A percentile compares a stretch with the other conserved stretches of the same genome.
Conservation (phyloP, 805 yeast genomes). For the Candida krabiensis region DNA sequence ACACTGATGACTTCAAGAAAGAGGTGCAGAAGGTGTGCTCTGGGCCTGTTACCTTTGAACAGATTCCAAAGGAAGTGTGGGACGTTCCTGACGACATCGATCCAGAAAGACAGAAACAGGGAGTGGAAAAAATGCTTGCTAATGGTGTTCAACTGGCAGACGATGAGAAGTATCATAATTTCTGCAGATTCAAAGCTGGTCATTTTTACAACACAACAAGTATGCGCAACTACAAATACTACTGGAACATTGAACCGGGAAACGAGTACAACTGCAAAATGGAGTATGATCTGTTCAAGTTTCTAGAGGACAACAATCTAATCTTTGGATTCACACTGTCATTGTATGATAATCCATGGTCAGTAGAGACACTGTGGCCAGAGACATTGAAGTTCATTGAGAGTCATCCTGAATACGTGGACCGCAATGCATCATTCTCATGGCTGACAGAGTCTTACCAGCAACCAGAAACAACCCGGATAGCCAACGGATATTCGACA, state of each 20-base stretch:
- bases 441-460: constrained; percentile 73
- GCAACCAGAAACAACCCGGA: constrained; percentile 46
- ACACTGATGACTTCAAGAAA: constrained; percentile 53
- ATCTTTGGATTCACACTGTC: constrained; percentile 76
- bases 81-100: constrained; percentile 57
- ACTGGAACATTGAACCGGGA: constrained; percentile 93
- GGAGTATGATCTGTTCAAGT: constrained; percentile 77
- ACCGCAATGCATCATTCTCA: constrained; percentile 60
- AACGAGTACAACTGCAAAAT: constrained; percentile 73
- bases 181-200: constrained; percentile 87
- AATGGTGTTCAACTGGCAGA: constrained; percentile 69
- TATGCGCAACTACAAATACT: constrained; percentile 70
- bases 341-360: constrained; percentile 58
- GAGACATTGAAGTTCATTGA: constrained; percentile 63
- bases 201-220: constrained; percentile 73
- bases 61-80: constrained; percentile 50
- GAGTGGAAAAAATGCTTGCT: constrained; percentile 24
- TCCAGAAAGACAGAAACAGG: constrained; percentile 21
- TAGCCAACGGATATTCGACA: constrained; percentile 59
- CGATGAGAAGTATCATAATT: constrained; percentile 73
- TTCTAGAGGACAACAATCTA: constrained; percentile 71
- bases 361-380: constrained; percentile 78
- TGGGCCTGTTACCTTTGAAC: constrained; percentile 24
- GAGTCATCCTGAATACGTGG: constrained; percentile 55
- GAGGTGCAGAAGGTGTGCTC: constrained; percentile 37